Evolutionary conservation across 2,329 filamentous ascomycete species (phyloP).

Genomic region (Aspergillus proliferans): DNA sequence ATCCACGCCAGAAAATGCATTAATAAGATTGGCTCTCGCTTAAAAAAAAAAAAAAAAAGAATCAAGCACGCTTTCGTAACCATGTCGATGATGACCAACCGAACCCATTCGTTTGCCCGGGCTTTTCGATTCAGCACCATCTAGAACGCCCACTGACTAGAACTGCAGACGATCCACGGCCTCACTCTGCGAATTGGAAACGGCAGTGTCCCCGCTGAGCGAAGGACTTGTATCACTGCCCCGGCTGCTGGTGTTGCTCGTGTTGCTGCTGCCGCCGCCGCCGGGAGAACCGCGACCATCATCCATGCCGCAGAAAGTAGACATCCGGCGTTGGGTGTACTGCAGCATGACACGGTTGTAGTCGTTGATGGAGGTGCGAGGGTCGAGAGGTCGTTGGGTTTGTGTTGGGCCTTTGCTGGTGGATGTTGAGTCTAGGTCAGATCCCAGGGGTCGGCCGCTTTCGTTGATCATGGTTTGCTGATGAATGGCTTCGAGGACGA

Average conservation of each 20-base stretch:
- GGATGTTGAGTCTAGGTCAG: not conserved
- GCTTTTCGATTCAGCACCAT: too few relatives aligned
- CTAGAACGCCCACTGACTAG: too few relatives aligned
- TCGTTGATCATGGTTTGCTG: not conserved
- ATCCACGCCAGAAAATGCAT: too few relatives aligned
- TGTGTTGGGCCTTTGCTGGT: conserved; percentile 5
- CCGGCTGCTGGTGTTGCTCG: conserved; percentile 24
- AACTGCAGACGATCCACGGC: too few relatives aligned
- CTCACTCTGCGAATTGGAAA: too few relatives aligned
- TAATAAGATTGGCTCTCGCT: too few relatives aligned
- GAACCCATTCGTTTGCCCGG: too few relatives aligned
- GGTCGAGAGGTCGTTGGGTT: conserved; percentile 13
- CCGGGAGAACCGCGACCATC: conserved; percentile 10
- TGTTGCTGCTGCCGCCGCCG: conserved; percentile 23
- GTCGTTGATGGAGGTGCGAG: conserved; percentile 27
- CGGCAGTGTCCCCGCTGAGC: too few relatives aligned
- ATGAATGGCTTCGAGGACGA: too few relatives aligned
- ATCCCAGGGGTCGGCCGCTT: not conserved
- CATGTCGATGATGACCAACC: too few relatives aligned
- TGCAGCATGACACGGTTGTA: conserved; percentile 35
- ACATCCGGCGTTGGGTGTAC: conserved; percentile 34
- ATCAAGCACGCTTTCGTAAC: too few relatives aligned
- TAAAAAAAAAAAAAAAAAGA: too few relatives aligned
- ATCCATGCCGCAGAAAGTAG: conserved; percentile 24
- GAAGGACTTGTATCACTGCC: conserved; percentile 9